Conservation (phyloP, 1,284 basidiomycete species). For the Grifola frondosa region DNA sequence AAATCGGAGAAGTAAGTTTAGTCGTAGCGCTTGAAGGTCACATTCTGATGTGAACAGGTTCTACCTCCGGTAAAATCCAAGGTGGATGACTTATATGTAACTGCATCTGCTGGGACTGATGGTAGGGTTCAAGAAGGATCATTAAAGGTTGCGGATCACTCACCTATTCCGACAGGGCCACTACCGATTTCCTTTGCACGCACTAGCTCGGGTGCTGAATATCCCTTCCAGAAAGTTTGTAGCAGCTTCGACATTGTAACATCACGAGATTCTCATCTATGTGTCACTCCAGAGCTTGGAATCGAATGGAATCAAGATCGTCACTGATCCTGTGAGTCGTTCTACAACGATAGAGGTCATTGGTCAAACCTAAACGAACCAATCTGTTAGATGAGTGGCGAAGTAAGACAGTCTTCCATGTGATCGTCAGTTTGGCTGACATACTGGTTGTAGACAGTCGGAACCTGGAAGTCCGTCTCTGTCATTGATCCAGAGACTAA, state of each 20-base stretch:
- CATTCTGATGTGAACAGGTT: background rate
- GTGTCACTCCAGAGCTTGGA: no score
- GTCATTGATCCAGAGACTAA: constrained; percentile 15
- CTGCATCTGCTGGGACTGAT: constrained; percentile 6
- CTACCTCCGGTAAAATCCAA: background rate
- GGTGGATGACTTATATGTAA: background rate
- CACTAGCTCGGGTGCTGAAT: constrained; percentile 9
- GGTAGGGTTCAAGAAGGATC: constrained; percentile 6
- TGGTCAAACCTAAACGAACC: no score
- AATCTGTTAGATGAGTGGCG: constrained; percentile 21
- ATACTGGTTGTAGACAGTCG: constrained; percentile 1
- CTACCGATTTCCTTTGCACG: constrained; percentile 8
- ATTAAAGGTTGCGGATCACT: no score
- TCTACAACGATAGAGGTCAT: no score
- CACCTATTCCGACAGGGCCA: constrained; percentile 5
- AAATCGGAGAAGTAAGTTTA: constrained; percentile 16
- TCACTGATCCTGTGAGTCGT: constrained; percentile 18
- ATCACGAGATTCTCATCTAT: no score
- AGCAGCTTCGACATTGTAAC: background rate
- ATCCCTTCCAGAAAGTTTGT: constrained; percentile 13
- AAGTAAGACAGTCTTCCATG: constrained; percentile 13
- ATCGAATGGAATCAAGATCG: constrained; percentile 12
- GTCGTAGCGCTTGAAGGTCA: background rate
- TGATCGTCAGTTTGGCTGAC: constrained; percentile 1
- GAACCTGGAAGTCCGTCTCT: constrained; percentile 11